phyloP scores from a whole-genome alignment of 2,329 filamentous ascomycete species.

The Calonectria henricotiae region DNA sequence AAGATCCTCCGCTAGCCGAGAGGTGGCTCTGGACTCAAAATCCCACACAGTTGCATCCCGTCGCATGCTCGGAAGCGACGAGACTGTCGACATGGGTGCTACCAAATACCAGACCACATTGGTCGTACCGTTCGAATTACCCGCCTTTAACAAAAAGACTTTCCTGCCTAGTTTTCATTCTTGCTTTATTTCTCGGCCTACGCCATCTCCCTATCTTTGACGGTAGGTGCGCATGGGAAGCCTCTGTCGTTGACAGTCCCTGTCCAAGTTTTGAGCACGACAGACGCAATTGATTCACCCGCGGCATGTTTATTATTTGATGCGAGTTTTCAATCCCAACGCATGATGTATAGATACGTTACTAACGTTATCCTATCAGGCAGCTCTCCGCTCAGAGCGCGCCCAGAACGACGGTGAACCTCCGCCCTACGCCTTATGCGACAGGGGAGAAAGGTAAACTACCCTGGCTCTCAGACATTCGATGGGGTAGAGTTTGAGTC shows the following conservation, averaged over 20 bases:
- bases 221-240: slow-evolving; percentile 25
- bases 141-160: slow-evolving; percentile 35
- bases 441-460: neutral
- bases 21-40: neutral
- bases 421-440: slow-evolving; percentile 8
- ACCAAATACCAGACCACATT: slow-evolving; percentile 34
- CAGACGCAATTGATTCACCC: neutral
- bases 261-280: slow-evolving; percentile 31
- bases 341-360: neutral
- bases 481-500: neutral
- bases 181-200: slow-evolving; percentile 43
- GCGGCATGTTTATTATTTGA: neutral
- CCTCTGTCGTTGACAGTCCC: slow-evolving; percentile 36
- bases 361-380: neutral
- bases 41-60: neutral
- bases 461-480: slow-evolving; percentile 1
- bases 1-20: neutral
- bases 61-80: neutral
- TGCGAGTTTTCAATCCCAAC: neutral
- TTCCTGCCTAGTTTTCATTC: slow-evolving; percentile 44
- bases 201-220: slow-evolving; percentile 26
- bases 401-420: neutral
- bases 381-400: neutral
- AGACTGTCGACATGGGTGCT: slow-evolving; percentile 24
- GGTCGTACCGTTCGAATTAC: slow-evolving; percentile 27